These are phyloP conservation scores for Trifolium repens DNA, from an alignment of 306 rosid species.

Conservation along the genomic window DNA sequence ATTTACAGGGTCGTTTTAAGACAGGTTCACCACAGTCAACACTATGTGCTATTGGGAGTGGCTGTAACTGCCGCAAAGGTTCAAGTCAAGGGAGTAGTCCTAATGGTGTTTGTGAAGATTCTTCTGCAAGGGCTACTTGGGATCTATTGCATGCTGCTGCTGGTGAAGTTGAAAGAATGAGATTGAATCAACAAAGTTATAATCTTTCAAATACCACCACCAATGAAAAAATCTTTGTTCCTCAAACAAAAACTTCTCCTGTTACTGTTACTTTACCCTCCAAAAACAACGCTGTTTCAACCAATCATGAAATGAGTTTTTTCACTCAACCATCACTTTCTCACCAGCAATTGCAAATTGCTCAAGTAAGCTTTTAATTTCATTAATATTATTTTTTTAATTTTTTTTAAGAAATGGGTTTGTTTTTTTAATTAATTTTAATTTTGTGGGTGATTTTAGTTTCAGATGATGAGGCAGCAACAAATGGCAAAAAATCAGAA, in stretches of 20 bases:
- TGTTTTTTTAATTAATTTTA: background rate
- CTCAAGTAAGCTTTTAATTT: constrained; percentile 50
- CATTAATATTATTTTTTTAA: background rate
- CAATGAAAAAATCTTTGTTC: constrained; percentile 8
- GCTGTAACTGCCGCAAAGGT: constrained; percentile 53
- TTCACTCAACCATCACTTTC: constrained; percentile 53
- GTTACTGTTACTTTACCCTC: constrained; percentile 32
- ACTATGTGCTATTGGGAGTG: constrained; percentile 53
- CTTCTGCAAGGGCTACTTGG: constrained; percentile 64
- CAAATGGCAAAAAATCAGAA: constrained; percentile 60
- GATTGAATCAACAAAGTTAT: constrained; percentile 43
- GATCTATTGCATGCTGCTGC: constrained; percentile 90
- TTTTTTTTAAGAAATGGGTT: background rate
- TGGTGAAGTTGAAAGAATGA: constrained; percentile 79
- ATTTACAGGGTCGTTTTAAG: constrained; percentile 43
- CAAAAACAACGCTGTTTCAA: background rate
- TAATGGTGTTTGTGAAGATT: constrained; percentile 43
- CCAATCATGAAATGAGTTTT: constrained; percentile 42
- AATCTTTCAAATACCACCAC: background rate
- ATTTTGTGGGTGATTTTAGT: constrained; percentile 31
- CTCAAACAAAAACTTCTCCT: constrained; percentile 47
- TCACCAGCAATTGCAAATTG: constrained; percentile 58
- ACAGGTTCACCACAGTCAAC: constrained; percentile 86
- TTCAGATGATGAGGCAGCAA: constrained; percentile 63
- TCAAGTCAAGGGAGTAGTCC: constrained; percentile 78